These are phyloP conservation scores for Flaveria robusta DNA, from an alignment of 129 eudicot species.

Conservation along the genomic window DNA sequence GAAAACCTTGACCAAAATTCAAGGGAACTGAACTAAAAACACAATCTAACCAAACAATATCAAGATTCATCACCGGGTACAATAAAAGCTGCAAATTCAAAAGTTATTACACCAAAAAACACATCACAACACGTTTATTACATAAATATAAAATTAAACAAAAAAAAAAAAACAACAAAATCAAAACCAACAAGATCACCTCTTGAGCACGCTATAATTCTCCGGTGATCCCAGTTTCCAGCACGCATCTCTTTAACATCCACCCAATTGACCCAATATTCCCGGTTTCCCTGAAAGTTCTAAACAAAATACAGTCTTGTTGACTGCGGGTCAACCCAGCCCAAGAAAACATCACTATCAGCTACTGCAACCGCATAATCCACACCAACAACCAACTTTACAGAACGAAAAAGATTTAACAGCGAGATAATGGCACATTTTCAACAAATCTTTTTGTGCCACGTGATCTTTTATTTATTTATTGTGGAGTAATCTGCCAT, in stretches of 20 bases:
- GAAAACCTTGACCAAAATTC: too few species aligned
- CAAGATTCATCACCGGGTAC: background rate
- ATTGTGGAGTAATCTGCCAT: slow-evolving; percentile 66
- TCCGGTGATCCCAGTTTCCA: slow-evolving; percentile 27
- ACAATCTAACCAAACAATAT: slow-evolving; percentile 13
- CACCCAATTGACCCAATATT: slow-evolving; percentile 2
- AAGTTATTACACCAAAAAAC: slow-evolving; percentile 29
- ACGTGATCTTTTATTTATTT: slow-evolving; percentile 20
- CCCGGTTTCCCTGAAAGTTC: slow-evolving; percentile 16
- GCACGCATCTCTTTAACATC: slow-evolving; percentile 16
- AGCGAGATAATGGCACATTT: slow-evolving; percentile 10
- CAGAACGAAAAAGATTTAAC: slow-evolving; percentile 23
- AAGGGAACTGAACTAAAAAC: background rate
- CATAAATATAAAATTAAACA: background rate
- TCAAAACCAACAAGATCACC: slow-evolving; percentile 24
- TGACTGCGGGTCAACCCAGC: slow-evolving; percentile 7
- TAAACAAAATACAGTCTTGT: slow-evolving; percentile 3
- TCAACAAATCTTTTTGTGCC: slow-evolving; percentile 16
- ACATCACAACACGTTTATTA: slow-evolving; percentile 26
- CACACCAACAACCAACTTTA: slow-evolving; percentile 29
- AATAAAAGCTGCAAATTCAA: slow-evolving; percentile 14
- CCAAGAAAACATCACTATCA: slow-evolving; percentile 31
- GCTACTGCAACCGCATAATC: slow-evolving; percentile 19
- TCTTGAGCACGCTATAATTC: background rate
- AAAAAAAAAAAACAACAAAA: background rate